Base-by-base conservation (phyloP, 75 land plant genomes). In the Pinus albicaulis region DNA sequence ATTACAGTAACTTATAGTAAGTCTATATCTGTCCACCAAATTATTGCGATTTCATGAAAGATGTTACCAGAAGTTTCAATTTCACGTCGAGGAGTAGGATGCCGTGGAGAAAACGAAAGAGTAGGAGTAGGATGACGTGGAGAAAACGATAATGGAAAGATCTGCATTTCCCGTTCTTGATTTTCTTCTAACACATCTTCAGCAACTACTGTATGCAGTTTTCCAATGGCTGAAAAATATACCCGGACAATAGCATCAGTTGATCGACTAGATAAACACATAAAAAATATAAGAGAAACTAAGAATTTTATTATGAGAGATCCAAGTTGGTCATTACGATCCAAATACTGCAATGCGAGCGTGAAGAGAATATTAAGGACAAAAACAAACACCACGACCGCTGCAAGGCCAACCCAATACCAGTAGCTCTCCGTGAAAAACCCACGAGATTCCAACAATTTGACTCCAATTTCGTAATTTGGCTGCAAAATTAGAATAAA, bases 341-440 rank as follows among this genome's bases (percentile, higher is more conserved):
- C 59, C 65, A 84, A 53, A 62, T 76, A 84, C 17, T 75, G 57
- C 23, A 84, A 31, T 2, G 85, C 80, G 20, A 82, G 17, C 56
- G 84, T 84, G 76, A 75, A 84, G 19, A 77, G 62, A 14, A 84
- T 7, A 75, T 84, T 81, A 74, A 84, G 77, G 12, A 84, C 11
- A 72, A 73, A 23, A 65, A 60, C 70, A 59, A 77, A 84, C 59
- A 84, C 86, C 66, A 74, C 66, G 61, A 84, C 48, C 44, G 76
- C 85, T 56, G 68, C 86, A 65, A 84, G 14, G 52, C 76, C 64
- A 31, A 82, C 77, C 86, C 86, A 84, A 63, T 82, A 84, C 78
- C 76, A 77, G 60, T 84, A 84, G 25, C 61, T 58, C 36, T 81
- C 28, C 56, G 62, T 63, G 24, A 53, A 73, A 56, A 84, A 52